Base-by-base conservation (phyloP, 257 asterid genomes). In the Solanum medicagineum region DNA sequence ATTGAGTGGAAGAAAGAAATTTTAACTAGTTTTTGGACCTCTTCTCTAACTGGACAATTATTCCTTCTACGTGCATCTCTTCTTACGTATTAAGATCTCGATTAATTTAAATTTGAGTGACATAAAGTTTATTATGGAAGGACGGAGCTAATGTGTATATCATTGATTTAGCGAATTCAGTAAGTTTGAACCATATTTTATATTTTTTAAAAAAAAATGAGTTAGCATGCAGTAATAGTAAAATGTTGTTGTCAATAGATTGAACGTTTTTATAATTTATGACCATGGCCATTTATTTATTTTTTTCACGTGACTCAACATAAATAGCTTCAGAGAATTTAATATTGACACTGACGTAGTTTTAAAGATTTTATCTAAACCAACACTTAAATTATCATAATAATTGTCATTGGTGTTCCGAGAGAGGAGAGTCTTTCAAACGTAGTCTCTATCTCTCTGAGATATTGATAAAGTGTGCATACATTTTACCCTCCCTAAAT, bases 31-130 rank as follows among this genome's bases (percentile, higher is more conserved):
- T 12, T 74, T 80, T 86, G 82, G 91, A 85, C 91, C 26, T 68
- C 45, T 55, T 83, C 60, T 83, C 44, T 77, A 1, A 85, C 85
- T 80, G 93, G 89, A 71, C 84, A 83, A 83, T 87, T 59, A 83
- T 82, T 87, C 59, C 11, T n/a, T 12, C 81, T 75, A 75, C 60
- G 81, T 75, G 81, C 22, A 22, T 22, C 15, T 22, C 44, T 47
- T 74, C 40, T 9, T 1, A 1, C 4, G 22, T 56, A 56, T 56
- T 7, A 8, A 5, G 2, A 4, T 57, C 26, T 57, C 13, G 14
- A 57, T 8, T 57, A 57, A 57, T 57, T 57, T 57, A 57, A 57
- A 20, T 57, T 57, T 57, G 0, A 0, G 0, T 19, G 26, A 57
- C 0, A 20, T 9, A 3, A 20, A 57, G 0, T 0, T 57, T 57